Evolutionary conservation across 371 early-diverging fungal genomes (phyloP).

Genomic region (Mortierella sp.): DNA sequence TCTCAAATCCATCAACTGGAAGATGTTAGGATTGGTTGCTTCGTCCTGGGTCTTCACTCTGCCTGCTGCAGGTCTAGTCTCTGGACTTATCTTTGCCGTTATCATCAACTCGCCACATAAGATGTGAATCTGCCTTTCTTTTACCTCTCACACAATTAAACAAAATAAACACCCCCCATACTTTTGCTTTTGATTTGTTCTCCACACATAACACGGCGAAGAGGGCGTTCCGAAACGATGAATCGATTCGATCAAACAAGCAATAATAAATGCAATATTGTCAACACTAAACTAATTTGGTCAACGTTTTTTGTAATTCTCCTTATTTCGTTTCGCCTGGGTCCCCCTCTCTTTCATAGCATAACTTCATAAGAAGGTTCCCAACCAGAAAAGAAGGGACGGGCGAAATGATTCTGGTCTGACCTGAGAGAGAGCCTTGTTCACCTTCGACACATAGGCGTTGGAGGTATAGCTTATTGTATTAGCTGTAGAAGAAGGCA

Average conservation of each 20-base stretch:
- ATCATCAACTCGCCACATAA: slow-evolving; percentile 64
- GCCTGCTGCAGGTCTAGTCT: slow-evolving; percentile 79
- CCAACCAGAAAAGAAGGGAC: not conserved
- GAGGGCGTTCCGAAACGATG: not conserved
- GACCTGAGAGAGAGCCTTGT: not conserved
- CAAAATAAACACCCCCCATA: not conserved
- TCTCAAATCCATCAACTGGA: slow-evolving; percentile 86
- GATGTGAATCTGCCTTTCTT: not conserved
- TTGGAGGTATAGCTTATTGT: not conserved
- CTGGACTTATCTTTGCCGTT: slow-evolving; percentile 82
- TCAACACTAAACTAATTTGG: too few species aligned
- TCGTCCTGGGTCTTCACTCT: slow-evolving; percentile 88
- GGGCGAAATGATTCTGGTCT: not conserved
- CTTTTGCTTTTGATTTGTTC: slow-evolving; percentile 9
- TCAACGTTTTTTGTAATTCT: too few species aligned
- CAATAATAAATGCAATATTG: too few species aligned
- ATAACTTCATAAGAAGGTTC: too few species aligned
- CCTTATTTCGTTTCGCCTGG: too few species aligned
- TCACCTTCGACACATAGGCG: not conserved
- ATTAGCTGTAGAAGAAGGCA: not conserved
- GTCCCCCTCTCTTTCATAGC: too few species aligned
- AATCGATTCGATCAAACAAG: too few species aligned
- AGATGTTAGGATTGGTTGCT: slow-evolving; percentile 76
- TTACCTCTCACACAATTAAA: not conserved
- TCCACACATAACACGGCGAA: not conserved